These are phyloP conservation scores for Macadamia tetraphylla DNA, from an alignment of 164 flowering plant species.

Conservation along the genomic window DNA sequence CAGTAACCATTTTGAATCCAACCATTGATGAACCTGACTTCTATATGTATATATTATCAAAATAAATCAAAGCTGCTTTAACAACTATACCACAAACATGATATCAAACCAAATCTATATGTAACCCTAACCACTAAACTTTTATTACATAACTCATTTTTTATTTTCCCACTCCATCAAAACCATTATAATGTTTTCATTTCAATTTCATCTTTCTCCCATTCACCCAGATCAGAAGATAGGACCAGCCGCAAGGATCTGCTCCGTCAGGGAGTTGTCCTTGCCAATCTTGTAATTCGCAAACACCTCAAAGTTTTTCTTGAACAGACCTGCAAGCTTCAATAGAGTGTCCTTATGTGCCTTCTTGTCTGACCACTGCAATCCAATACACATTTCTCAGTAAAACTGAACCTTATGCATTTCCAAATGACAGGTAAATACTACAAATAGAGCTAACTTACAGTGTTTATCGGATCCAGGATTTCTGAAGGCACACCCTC, in stretches of 20 bases:
- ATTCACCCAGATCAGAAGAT: background rate
- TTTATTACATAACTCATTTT: too few relatives aligned
- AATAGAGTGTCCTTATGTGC: slow-evolving; percentile 39
- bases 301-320: background rate
- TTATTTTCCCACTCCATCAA: too few relatives aligned
- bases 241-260: slow-evolving; percentile 8
- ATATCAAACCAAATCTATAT: too few relatives aligned
- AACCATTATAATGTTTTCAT: too few relatives aligned
- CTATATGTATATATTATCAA: too few relatives aligned
- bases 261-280: slow-evolving; percentile 1
- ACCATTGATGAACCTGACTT: too few relatives aligned
- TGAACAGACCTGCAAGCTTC: slow-evolving; percentile 7
- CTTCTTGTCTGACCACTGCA: slow-evolving; percentile 62
- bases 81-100: too few relatives aligned
- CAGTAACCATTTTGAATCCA: too few relatives aligned
- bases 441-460: slow-evolving; percentile 20
- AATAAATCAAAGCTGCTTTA: too few relatives aligned
- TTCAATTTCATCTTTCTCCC: too few relatives aligned
- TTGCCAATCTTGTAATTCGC: slow-evolving; percentile 7
- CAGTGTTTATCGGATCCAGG: slow-evolving; percentile 63
- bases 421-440: background rate
- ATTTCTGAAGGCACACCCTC: slow-evolving; percentile 78
- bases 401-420: background rate
- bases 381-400: background rate
- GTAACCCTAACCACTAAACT: too few relatives aligned